These are phyloP conservation scores for Trichoderma simmonsii DNA, from an alignment of 2,329 filamentous ascomycete genomes.

Conservation along the genomic window DNA sequence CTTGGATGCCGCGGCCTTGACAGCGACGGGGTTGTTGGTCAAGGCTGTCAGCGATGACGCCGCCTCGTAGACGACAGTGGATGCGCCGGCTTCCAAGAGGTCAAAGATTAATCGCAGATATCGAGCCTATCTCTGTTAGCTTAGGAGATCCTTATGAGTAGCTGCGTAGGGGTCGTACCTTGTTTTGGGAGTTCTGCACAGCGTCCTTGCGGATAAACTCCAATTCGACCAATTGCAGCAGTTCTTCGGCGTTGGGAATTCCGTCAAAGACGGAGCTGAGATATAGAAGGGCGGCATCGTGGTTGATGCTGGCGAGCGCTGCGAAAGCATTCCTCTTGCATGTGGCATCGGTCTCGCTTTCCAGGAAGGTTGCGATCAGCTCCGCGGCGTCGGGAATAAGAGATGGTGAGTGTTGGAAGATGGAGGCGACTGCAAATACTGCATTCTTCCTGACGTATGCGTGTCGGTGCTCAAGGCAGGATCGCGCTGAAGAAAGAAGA, in stretches of 20 bases:
- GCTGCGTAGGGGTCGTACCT: constrained; percentile 50
- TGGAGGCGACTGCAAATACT: constrained; percentile 89
- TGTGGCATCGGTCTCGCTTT: constrained; percentile 85
- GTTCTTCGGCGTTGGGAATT: constrained; percentile 89
- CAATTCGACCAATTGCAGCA: constrained; percentile 87
- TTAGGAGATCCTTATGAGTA: constrained; percentile 27
- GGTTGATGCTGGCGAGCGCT: constrained; percentile 83
- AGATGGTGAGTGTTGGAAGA: constrained; percentile 84
- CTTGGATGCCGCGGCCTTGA: constrained; percentile 93
- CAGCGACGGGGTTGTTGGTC: constrained; percentile 93
- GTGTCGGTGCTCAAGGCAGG: constrained; percentile 92
- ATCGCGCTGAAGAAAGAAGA: constrained; percentile 84
- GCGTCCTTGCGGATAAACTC: constrained; percentile 98
- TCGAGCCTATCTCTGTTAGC: constrained; percentile 56
- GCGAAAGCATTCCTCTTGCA: constrained; percentile 98
- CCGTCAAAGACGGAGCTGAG: constrained; percentile 87
- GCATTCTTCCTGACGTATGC: constrained; percentile 98
- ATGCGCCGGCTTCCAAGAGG: constrained; percentile 85
- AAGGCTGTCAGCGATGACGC: constrained; percentile 91
- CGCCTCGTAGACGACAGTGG: constrained; percentile 95
- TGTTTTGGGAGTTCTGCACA: constrained; percentile 90
- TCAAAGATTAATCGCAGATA: constrained; percentile 96
- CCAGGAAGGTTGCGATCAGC: constrained; percentile 83
- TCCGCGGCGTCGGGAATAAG: constrained; percentile 95
- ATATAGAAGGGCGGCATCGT: constrained; percentile 87